phyloP scores from a whole-genome alignment of 306 rosid genomes.

The Datisca glomerata region DNA sequence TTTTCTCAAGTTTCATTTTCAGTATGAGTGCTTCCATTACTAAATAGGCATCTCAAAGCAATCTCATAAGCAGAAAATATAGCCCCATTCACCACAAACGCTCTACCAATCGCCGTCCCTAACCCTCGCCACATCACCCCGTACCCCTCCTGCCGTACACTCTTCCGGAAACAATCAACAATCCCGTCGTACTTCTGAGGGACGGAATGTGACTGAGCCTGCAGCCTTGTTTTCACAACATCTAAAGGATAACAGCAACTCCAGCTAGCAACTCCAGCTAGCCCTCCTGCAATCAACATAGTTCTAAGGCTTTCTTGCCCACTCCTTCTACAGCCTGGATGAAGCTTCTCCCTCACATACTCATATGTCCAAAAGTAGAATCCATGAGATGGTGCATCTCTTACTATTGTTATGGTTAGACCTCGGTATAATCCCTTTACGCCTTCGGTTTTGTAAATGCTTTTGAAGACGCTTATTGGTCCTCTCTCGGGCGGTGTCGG shows the following conservation, averaged over 20 bases:
- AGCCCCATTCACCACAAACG: slow-evolving; percentile 77
- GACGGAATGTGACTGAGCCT: slow-evolving; percentile 37
- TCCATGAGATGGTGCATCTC: slow-evolving; percentile 64
- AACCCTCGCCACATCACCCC: slow-evolving; percentile 56
- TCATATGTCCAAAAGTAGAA: slow-evolving; percentile 73
- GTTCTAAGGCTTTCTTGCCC: slow-evolving; percentile 51
- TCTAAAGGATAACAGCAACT: slow-evolving; percentile 67
- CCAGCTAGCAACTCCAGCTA: slow-evolving; percentile 86
- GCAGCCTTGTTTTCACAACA: slow-evolving; percentile 67
- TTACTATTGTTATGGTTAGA: slow-evolving; percentile 40
- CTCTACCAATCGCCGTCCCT: slow-evolving; percentile 73
- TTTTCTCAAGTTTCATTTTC: slow-evolving; percentile 25
- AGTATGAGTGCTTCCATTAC: slow-evolving; percentile 26
- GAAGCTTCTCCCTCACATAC: slow-evolving; percentile 61
- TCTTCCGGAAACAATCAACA: slow-evolving; percentile 52
- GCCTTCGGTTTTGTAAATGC: slow-evolving; percentile 52
- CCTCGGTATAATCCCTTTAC: slow-evolving; percentile 55
- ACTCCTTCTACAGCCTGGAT: slow-evolving; percentile 60
- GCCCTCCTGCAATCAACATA: slow-evolving; percentile 66
- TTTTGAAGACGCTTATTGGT: slow-evolving; percentile 34
- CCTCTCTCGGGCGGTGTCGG: slow-evolving; percentile 25
- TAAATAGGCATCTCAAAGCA: slow-evolving; percentile 41
- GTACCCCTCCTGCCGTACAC: slow-evolving; percentile 47
- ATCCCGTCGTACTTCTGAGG: slow-evolving; percentile 47
- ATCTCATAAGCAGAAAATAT: slow-evolving; percentile 74